Percentiles rank a stretch among this genome's conserved stretches.
Conservation (phyloP, 371 early-diverging fungal genomes). For the Rhizopus stolonifer region DNA sequence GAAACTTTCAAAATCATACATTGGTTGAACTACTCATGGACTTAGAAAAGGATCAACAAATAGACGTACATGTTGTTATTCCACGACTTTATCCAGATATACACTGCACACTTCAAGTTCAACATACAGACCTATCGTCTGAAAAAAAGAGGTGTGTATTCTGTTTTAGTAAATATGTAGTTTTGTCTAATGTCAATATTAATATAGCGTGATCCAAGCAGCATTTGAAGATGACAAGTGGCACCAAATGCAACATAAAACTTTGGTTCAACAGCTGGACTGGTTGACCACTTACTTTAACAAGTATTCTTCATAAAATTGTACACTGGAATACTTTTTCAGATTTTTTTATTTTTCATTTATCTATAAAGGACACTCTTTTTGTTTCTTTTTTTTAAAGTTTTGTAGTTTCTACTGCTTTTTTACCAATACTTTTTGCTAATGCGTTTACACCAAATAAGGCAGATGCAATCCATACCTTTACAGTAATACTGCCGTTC, state of each 20-base stretch:
- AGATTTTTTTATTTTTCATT: background rate
- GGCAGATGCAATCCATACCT: constrained; percentile 53
- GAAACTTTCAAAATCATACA: constrained; percentile 17
- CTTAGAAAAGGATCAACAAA: constrained; percentile 16
- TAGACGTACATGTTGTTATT: constrained; percentile 32
- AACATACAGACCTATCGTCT: constrained; percentile 22
- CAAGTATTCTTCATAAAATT: background rate
- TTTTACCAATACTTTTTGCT: constrained; percentile 32
- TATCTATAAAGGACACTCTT: background rate
- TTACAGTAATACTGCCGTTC: constrained; percentile 55
- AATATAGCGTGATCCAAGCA: constrained; percentile 31
- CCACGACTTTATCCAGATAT: constrained; percentile 39
- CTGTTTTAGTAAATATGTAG: background rate
- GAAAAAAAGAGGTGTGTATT: constrained; percentile 27
- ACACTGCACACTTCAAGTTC: constrained; percentile 37
- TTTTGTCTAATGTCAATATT: background rate
- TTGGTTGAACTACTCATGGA: constrained; percentile 27
- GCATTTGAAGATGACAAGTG: constrained; percentile 40
- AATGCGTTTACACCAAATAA: constrained; percentile 52
- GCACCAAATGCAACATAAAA: constrained; percentile 39
- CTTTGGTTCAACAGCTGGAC: constrained; percentile 47
- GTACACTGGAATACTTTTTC: background rate
- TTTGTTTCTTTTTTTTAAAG: constrained; percentile 9
- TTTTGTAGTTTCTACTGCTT: constrained; percentile 31
- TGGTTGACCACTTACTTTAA: constrained; percentile 36